Percentiles rank a stretch among this genome's conserved stretches.
phyloP scores from a whole-genome alignment of 1,139 yeast species.

The Taphrina populina region DNA sequence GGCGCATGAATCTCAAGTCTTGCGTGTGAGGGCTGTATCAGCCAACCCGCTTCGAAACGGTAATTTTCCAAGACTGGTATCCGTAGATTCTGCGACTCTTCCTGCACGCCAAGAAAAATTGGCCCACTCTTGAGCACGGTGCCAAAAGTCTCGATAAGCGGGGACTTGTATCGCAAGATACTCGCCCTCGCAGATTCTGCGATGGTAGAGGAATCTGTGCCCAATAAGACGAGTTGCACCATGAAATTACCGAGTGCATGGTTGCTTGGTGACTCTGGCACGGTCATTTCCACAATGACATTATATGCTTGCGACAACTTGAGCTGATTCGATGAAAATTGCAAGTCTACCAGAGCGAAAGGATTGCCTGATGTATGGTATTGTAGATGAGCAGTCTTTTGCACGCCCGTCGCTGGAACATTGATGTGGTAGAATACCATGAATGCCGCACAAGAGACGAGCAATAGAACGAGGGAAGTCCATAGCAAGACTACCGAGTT shows the following conservation, averaged over 20 bases:
- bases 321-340: slow-evolving; percentile 2
- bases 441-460: slow-evolving; percentile 19
- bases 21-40: slow-evolving; percentile 13
- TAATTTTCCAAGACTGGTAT: slow-evolving; percentile 16
- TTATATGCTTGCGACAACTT: slow-evolving; percentile 26
- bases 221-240: slow-evolving; percentile 18
- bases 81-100: slow-evolving; percentile 11
- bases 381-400: slow-evolving; percentile 9
- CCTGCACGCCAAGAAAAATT: slow-evolving; percentile 12
- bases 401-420: slow-evolving; percentile 19
- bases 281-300: slow-evolving; percentile 15
- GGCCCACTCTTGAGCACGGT: slow-evolving; percentile 14
- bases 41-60: slow-evolving; percentile 20
- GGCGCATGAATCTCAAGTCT: slow-evolving; percentile 20
- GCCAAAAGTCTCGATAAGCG: slow-evolving; percentile 7
- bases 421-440: slow-evolving; percentile 21
- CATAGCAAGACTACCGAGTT: slow-evolving; percentile 9
- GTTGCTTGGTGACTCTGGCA: slow-evolving; percentile 24
- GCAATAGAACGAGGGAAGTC: slow-evolving; percentile 14
- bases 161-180: slow-evolving; percentile 26
- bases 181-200: slow-evolving; percentile 13
- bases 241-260: slow-evolving; percentile 32
- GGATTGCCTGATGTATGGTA: slow-evolving; percentile 4
- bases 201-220: slow-evolving; percentile 9
- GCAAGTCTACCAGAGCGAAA: slow-evolving; percentile 9